These are phyloP conservation scores for Yamadazyma philogaea DNA, from an alignment of 805 yeast species.

Conservation along the genomic window DNA sequence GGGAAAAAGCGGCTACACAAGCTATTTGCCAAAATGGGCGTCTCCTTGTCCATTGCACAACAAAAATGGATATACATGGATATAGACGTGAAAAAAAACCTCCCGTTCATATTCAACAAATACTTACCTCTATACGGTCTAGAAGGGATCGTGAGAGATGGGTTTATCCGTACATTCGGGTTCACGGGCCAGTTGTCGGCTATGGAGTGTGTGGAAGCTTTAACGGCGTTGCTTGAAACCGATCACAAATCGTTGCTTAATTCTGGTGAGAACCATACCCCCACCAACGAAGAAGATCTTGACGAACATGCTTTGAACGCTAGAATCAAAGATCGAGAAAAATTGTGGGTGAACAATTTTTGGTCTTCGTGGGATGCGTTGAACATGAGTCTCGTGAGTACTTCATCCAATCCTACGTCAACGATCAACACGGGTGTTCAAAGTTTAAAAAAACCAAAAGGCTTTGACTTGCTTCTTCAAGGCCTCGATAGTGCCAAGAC, in stretches of 20 bases:
- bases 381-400: slow-evolving; percentile 23
- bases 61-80: slow-evolving; percentile 94
- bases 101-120: slow-evolving; percentile 64
- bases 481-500: slow-evolving; percentile 85
- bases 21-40: slow-evolving; percentile 95
- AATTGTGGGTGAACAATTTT: slow-evolving; percentile 70
- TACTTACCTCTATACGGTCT: slow-evolving; percentile 75
- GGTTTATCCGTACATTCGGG: slow-evolving; percentile 84
- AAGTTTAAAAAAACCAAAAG: slow-evolving; percentile 31
- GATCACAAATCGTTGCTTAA: slow-evolving; percentile 35
- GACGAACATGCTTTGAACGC: slow-evolving; percentile 20
- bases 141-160: slow-evolving; percentile 78
- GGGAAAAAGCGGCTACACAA: slow-evolving; percentile 85
- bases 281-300: slow-evolving; percentile 19
- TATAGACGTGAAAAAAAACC: slow-evolving; percentile 66
- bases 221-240: slow-evolving; percentile 78
- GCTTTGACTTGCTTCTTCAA: slow-evolving; percentile 52
- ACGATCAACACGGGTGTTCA: slow-evolving; percentile 11
- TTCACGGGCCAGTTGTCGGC: slow-evolving; percentile 85
- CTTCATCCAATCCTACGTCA: slow-evolving; percentile 8
- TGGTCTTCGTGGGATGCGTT: slow-evolving; percentile 62
- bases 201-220: slow-evolving; percentile 86
- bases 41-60: slow-evolving; percentile 80
- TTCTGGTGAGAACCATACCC: slow-evolving; percentile 15
- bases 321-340: slow-evolving; percentile 44